Evolutionary conservation across 2,329 filamentous ascomycete genomes (phyloP), one percentile per base, ranked within the genome.

Genomic region (Colletotrichum sp.): DNA sequence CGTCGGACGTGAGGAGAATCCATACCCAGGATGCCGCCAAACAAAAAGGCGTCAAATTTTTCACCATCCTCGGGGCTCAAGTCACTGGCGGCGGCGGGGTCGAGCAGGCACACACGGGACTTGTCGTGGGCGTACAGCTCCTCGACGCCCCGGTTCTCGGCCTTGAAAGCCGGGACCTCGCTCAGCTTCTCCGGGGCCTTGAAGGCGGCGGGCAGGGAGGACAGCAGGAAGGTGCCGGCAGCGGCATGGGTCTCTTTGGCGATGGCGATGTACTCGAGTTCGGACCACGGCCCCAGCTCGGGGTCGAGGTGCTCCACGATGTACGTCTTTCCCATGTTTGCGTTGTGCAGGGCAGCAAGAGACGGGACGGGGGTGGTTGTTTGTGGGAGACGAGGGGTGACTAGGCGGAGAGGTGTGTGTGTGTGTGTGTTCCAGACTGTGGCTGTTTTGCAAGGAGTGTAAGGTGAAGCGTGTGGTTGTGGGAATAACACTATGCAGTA

Each of bases 241-340:
- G 91, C 86, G 28, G 90, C 89, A 77, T 92, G 88, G 68, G 94
- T 95, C 88, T 99, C 97, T 76, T 91, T 88, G 68, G 95, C 95
- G 83, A 99, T 98, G 81, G 94, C 92, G 71, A 92, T 88, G 87
- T 99, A 99, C 87, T 99, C 97, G 69, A 99, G 91, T 78, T 95
- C 93, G 28, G 97, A 99, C 97, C 97, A 99, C 55, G 92, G 91
- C 39, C 98, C 97, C 34, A 99, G 90, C 85, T 99, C 97, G 55
- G 95, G 93, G 87, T 99, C 97, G 79, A 99, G 93, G 86, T 99
- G 96, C 88, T 99, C 96, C 80, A 99, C 96, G 81, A 99, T 95
- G 86, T 97, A 98, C 59, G 93, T 96, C 85, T 96, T 95, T 79
- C 84, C 83, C 74, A 76, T 76, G 26, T 15, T 62, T 34, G 32